These are phyloP conservation scores for Acanthamoeba triangularis DNA, from an alignment of 208 protist species.

Conservation along the genomic window DNA sequence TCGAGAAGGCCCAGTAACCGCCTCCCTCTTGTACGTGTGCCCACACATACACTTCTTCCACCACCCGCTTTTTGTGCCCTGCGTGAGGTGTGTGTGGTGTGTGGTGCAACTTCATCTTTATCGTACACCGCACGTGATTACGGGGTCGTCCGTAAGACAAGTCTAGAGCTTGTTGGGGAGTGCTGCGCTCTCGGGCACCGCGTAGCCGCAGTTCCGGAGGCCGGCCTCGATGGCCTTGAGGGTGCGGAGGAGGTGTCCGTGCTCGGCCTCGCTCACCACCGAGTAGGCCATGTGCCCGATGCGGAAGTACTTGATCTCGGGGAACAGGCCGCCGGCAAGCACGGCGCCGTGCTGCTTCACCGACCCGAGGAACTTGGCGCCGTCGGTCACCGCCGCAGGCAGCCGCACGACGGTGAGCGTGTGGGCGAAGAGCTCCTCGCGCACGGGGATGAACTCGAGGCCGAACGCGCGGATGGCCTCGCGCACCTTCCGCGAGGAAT, in stretches of 20 bases:
- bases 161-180: constrained; percentile 9
- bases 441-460: constrained; percentile 66
- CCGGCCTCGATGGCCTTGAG: neutral
- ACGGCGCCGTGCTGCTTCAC: constrained; percentile 59
- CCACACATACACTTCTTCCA: neutral
- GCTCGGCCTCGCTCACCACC: constrained; percentile 5
- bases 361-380: neutral
- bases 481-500: neutral
- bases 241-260: neutral
- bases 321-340: constrained; percentile 70
- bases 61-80: neutral
- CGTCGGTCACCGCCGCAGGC: neutral
- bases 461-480: neutral
- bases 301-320: constrained; percentile 80
- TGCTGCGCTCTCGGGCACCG: neutral
- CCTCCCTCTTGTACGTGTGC: neutral
- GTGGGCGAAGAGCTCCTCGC: constrained; percentile 60
- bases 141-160: neutral
- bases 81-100: neutral
- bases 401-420: constrained; percentile 70
- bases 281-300: constrained; percentile 40
- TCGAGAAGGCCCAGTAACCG: neutral
- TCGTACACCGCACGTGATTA: neutral
- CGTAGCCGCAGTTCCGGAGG: neutral
- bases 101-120: neutral